Evolutionary conservation across 2,329 filamentous ascomycete genomes (phyloP), one percentile per base, ranked within the genome.

Genomic region (Aspergillus uvarum): DNA sequence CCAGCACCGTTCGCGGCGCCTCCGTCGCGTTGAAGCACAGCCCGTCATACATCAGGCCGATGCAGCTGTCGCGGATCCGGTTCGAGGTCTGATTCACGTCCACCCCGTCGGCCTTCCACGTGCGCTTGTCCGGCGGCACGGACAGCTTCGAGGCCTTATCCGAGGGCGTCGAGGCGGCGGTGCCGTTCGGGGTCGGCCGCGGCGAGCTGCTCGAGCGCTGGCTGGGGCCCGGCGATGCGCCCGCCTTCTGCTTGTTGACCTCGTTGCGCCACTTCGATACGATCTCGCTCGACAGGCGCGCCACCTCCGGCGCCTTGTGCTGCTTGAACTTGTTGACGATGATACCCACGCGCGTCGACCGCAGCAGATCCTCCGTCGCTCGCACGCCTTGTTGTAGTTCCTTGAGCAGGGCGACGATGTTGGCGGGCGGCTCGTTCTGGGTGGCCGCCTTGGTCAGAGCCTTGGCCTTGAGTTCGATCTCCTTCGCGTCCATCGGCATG

Each of bases 31-130:
- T 89, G 59, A 87, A 85, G 51, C 89, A 92, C 64, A 99, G 83
- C 16, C 93, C 95, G 70, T 99, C 95, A 81, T 98, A 99, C 76
- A 99, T 85, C 48, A 99, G 84, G 53, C 92, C 92, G 63, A 97
- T 88, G 75, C 91, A 96, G 72, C 87, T 89, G 79, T 98, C 91
- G 60, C 95, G 89, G 21, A 85, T 84, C 59, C 83, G 79, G 61
- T 89, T 88, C 51, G 87, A 87, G 16, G 92, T 97, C 55, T 92
- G 85, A 65, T 88, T 86, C 68, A 86, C 85, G 69, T 93, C 87
- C 56, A 96, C 87, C 47, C 88, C 88, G 74, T 98, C 95, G n/a
- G 82, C 84, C 68, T 89, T 89, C 80, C 89, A 91, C 67, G 86
- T 91, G 68, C 95, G 87, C 81, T 92, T 95, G 71, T 93, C 88